These are phyloP conservation scores for Exophiala aquamarina DNA, from an alignment of 2,329 filamentous ascomycete genomes.

Conservation along the genomic window DNA sequence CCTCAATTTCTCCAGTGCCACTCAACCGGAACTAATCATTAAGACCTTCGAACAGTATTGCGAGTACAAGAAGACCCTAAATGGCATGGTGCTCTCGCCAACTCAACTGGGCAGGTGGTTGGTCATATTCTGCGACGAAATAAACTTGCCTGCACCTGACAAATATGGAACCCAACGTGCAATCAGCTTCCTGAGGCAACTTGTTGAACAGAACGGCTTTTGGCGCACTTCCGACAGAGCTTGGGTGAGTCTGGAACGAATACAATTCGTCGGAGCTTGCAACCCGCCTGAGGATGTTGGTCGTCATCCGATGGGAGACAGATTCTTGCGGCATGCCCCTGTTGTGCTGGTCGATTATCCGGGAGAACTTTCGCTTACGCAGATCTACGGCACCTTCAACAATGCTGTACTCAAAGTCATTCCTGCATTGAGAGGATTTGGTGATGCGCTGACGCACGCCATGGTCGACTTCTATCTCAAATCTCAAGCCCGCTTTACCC, in stretches of 20 bases:
- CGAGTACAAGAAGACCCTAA: slow-evolving; percentile 98
- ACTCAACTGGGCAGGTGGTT: slow-evolving; percentile 97
- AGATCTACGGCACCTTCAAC: slow-evolving; percentile 99
- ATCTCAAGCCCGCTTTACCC: slow-evolving; percentile 91
- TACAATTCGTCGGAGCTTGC: slow-evolving; percentile 98
- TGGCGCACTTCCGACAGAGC: slow-evolving; percentile 97
- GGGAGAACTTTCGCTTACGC: slow-evolving; percentile 86
- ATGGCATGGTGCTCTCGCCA: slow-evolving; percentile 91
- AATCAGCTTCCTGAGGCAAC: slow-evolving; percentile 93
- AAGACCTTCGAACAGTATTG: slow-evolving; percentile 99
- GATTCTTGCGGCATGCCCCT: slow-evolving; percentile 95
- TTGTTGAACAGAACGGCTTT: slow-evolving; percentile 98
- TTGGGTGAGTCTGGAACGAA: slow-evolving; percentile 95
- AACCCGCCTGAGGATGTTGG: slow-evolving; percentile 98
- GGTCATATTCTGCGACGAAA: slow-evolving; percentile 98
- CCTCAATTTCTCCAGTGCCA: slow-evolving; percentile 98
- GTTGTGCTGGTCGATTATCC: slow-evolving; percentile 99
- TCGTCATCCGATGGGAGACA: slow-evolving; percentile 86
- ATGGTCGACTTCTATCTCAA: slow-evolving; percentile 98
- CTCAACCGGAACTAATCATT: slow-evolving; percentile 93
- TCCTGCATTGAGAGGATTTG: slow-evolving; percentile 89
- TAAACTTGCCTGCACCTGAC: slow-evolving; percentile 96
- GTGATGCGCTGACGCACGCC: slow-evolving; percentile 88
- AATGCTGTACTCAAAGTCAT: slow-evolving; percentile 95
- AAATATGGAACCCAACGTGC: slow-evolving; percentile 96